phyloP scores from a whole-genome alignment of 371 early-diverging fungal species.

The Syncephalastrum racemosum region DNA sequence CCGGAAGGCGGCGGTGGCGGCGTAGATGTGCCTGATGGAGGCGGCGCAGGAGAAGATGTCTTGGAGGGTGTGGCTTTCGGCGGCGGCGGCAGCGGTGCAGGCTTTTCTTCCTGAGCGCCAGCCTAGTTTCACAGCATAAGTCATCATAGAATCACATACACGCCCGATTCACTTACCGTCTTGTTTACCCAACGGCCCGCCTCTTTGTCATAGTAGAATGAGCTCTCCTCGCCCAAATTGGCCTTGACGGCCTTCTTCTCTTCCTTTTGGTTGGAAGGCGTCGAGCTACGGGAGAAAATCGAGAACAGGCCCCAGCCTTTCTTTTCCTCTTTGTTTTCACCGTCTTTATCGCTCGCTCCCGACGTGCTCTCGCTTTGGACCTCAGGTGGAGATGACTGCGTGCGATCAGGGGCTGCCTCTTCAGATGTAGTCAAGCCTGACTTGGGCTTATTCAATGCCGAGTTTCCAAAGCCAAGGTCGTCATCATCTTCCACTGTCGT shows the following conservation, averaged over 20 bases:
- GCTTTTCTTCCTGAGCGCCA: no score
- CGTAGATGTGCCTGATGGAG: constrained; percentile 23
- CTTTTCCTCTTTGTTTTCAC: constrained; percentile 20
- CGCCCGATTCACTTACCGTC: constrained; percentile 41
- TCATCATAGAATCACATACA: no score
- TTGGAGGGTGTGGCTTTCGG: constrained; percentile 6
- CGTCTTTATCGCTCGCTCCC: constrained; percentile 12
- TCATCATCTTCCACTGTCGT: constrained; percentile 34
- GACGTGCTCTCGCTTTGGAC: neutral
- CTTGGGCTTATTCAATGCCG: constrained; percentile 24
- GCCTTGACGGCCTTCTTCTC: constrained; percentile 60
- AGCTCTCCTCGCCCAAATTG: constrained; percentile 66
- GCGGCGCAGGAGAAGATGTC: constrained; percentile 4
- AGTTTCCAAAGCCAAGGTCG: constrained; percentile 62
- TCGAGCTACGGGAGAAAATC: constrained; percentile 44
- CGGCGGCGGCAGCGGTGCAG: constrained; percentile 2
- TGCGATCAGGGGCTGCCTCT: constrained; percentile 6
- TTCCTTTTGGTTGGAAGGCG: constrained; percentile 34
- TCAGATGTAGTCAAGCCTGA: constrained; percentile 10
- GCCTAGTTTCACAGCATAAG: no score
- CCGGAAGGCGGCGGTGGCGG: constrained; percentile 15
- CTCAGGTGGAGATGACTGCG: constrained; percentile 1
- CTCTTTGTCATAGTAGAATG: constrained; percentile 70
- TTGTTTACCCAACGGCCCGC: constrained; percentile 63
- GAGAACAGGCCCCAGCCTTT: constrained; percentile 55